Base-by-base conservation (phyloP, 345 rosid genomes). In the Geranium rotundifolium region DNA sequence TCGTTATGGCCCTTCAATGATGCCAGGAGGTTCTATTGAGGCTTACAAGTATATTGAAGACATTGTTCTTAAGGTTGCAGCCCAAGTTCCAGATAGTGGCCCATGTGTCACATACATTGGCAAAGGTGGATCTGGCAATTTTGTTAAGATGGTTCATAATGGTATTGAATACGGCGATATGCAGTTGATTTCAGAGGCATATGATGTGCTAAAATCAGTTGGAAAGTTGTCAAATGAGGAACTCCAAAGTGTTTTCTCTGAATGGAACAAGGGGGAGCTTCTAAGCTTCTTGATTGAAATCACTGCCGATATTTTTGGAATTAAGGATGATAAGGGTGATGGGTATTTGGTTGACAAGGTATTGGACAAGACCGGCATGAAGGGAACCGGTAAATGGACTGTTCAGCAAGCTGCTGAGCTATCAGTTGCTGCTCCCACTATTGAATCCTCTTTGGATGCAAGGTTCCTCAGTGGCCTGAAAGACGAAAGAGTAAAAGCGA, bases 361-460 rank as follows among this genome's bases (percentile, higher is more conserved):
- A 57, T 72, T 92, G 75, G 98, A 92, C 76, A 92, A 89, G 82
- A 92, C 96, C 0, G 96, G 98, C 49, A 91, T 91, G 98, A 91
- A 91, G 71, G 98, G 98, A 67, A 91, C 98, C 4, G 96, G 98
- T 4, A 89, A 92, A 78, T 89, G 98, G 98, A 92, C 98, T 0
- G 98, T 92, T 17, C 98, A 92, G 69, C 98, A 92, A 79, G 98
- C 98, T 19, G 98, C 98, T 57, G 96, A 92, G 66, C 80, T 92
- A 13, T 92, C 98, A 17, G 81, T 92, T 18, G 93, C 96, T 19
- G 90, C 96, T 65, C 98, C 98, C 14, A 92, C 98, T 49, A 89
- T 92, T 59, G 95, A 85, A 10, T 64, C 98, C 50, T 92, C 98
- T 4, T 81, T 92, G 68, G 98, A 92, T 67, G 84, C 91, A 20